Evolutionary conservation across 2,329 filamentous ascomycete genomes (phyloP).

Genomic region (Epichloe glyceriae): DNA sequence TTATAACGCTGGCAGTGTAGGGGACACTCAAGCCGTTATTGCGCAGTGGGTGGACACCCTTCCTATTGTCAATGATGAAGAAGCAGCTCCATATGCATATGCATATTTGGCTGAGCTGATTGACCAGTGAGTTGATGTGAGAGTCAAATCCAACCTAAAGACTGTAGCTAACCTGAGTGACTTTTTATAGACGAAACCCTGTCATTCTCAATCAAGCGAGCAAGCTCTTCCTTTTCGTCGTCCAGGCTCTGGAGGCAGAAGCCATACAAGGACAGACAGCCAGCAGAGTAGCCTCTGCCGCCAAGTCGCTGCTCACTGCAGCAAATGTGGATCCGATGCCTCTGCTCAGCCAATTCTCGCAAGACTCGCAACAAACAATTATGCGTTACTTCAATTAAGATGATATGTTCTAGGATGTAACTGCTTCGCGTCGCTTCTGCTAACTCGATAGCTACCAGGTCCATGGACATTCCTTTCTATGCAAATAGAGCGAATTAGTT

Average conservation of each 20-base stretch:
- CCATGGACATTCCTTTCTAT: neutral
- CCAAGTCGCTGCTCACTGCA: slow-evolving; percentile 62
- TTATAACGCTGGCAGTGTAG: slow-evolving; percentile 68
- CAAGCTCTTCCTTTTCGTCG: slow-evolving; percentile 75
- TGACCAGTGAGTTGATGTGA: slow-evolving; percentile 63
- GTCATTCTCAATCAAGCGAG: slow-evolving; percentile 63
- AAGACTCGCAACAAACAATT: slow-evolving; percentile 70
- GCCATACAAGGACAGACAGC: slow-evolving; percentile 78
- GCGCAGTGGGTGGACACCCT: slow-evolving; percentile 83
- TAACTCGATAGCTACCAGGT: neutral
- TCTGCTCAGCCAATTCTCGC: slow-evolving; percentile 60
- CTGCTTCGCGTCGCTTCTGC: neutral
- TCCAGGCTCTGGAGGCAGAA: slow-evolving; percentile 80
- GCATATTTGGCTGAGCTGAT: slow-evolving; percentile 84
- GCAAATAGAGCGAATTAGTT: neutral
- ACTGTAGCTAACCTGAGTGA: slow-evolving; percentile 14
- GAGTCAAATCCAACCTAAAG: neutral
- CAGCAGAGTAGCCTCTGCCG: slow-evolving; percentile 59
- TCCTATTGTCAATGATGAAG: slow-evolving; percentile 88
- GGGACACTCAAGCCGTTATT: slow-evolving; percentile 62
- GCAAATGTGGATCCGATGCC: slow-evolving; percentile 65
- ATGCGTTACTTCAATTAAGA: slow-evolving; percentile 61
- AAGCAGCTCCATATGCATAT: slow-evolving; percentile 93
- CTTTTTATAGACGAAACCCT: slow-evolving; percentile 59
- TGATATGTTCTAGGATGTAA: neutral